These are phyloP conservation scores for Omphalotus guepiniiformis DNA, from an alignment of 768 basidiomycete species.

Conservation along the genomic window DNA sequence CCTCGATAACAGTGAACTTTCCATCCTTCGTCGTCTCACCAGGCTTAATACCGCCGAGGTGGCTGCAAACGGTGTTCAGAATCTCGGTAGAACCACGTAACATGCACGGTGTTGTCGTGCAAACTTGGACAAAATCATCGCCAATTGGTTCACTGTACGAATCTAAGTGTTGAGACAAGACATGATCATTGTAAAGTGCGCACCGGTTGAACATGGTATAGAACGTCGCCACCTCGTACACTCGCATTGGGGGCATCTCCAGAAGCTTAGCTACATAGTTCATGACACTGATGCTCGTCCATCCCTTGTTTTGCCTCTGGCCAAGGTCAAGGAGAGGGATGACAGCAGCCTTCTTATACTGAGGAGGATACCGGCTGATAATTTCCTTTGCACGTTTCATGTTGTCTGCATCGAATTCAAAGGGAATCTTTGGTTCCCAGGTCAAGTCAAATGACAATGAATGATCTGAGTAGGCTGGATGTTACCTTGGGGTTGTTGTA, in stretches of 20 bases:
- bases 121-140: constrained; percentile 92
- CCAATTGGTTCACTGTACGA: constrained; percentile 82
- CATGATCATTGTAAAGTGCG: constrained; percentile 18
- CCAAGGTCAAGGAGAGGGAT: constrained; percentile 96
- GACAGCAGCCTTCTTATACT: constrained; percentile 98
- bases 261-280: constrained; percentile 94
- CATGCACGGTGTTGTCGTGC: constrained; percentile 99
- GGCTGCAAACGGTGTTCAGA: constrained; percentile 74
- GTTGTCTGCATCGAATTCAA: constrained; percentile 81
- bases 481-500: constrained; percentile 90
- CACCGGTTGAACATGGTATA: constrained; percentile 99
- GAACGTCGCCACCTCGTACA: constrained; percentile 98
- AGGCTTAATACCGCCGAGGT: constrained; percentile 79
- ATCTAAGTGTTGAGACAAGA: background rate
- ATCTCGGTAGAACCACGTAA: constrained; percentile 89
- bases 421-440: constrained; percentile 63
- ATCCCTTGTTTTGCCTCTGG: constrained; percentile 97
- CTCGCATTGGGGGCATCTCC: constrained; percentile 96
- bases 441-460: constrained; percentile 4
- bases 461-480: background rate
- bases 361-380: constrained; percentile 90
- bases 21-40: constrained; percentile 94
- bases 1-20: constrained; percentile 96
- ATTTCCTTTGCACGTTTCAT: constrained; percentile 83
- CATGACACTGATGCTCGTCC: constrained; percentile 99